Base-by-base conservation (phyloP, 2,329 filamentous ascomycete species). In the Mycosphaerella sp. region DNA sequence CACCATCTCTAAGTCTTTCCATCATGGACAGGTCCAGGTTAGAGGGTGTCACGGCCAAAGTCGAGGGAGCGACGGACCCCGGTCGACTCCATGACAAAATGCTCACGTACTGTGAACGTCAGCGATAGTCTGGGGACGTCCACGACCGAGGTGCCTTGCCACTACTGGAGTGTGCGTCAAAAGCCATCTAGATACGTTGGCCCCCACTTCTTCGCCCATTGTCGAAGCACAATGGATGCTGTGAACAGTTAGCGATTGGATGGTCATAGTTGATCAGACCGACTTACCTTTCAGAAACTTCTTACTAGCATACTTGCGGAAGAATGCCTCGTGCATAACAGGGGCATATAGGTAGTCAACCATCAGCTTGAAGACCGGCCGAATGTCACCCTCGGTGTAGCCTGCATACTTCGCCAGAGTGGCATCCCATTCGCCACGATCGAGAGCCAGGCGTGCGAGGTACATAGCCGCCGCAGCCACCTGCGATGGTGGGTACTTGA, bases 261-360 rank as follows among this genome's bases (percentile, higher is more conserved):
- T 51, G 40, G 50, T 61, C 23, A 50, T 39, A 26, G 10, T 29
- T 51, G 55, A 48, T 29, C n/a, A 44, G 34, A 21, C 57, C 48
- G 26, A 57, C 80, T 75, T 83, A 95, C 92, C 91, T 78, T 98
- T 98, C 66, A 97, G 77, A 76, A 97, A 98, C 76, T 95, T 96
- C 80, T 97, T 98, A 82, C 89, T 95, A 53, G 93, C 93, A 72
- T 98, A 98, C 75, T 98, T 98, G 82, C 95, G 95, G 80, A 96
- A 97, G 79, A 98, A 96, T 38, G 93, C 95, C 71, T 97, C 92
- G 68, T 98, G 93, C 42, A 85, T 82, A 51, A 96, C 87, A 26
- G 92, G 93, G 10, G 88, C 84, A 55, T 87, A 87, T 39, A 98
- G 85, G 70, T 98, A 98, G 72, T 98, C 91, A 58, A 98, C 84